Conservation (phyloP, 2,329 filamentous ascomycete species). For the Colletotrichum sp. region DNA sequence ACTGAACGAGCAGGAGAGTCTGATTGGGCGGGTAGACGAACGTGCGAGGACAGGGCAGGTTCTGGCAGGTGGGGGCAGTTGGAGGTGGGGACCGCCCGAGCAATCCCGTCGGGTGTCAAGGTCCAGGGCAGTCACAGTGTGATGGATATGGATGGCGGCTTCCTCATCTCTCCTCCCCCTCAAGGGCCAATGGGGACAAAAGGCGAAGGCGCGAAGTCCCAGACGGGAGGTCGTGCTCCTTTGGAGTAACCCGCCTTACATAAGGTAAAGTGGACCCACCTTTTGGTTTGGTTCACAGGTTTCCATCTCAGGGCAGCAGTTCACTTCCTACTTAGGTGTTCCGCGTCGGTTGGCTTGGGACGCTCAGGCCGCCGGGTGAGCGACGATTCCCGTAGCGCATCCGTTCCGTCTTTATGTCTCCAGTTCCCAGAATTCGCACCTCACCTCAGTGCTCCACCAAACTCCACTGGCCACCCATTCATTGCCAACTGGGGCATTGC, state of each 20-base stretch:
- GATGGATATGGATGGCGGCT: not conserved
- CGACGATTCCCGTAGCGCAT: slow-evolving; percentile 15
- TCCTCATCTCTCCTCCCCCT: not conserved
- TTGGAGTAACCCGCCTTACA: not conserved
- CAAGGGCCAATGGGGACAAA: not conserved
- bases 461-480: not conserved
- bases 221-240: slow-evolving; percentile 16
- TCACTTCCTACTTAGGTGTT: not conserved
- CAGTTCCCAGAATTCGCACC: not conserved
- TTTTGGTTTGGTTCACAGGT: not conserved
- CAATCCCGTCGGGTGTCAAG: not conserved
- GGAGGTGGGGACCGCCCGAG: not conserved
- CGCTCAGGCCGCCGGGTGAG: slow-evolving; percentile 20
- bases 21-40: not conserved
- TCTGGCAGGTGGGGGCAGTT: not conserved
- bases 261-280: not conserved
- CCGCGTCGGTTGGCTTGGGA: not conserved
- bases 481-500: not conserved
- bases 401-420: not conserved
- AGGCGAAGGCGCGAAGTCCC: not conserved
- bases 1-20: no score
- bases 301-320: not conserved
- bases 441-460: not conserved
- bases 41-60: not conserved
- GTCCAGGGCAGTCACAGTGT: not conserved